Percentiles rank a stretch among this genome's conserved stretches.
phyloP scores from a whole-genome alignment of 140 eudicot genomes.

The Artemisia princeps region DNA sequence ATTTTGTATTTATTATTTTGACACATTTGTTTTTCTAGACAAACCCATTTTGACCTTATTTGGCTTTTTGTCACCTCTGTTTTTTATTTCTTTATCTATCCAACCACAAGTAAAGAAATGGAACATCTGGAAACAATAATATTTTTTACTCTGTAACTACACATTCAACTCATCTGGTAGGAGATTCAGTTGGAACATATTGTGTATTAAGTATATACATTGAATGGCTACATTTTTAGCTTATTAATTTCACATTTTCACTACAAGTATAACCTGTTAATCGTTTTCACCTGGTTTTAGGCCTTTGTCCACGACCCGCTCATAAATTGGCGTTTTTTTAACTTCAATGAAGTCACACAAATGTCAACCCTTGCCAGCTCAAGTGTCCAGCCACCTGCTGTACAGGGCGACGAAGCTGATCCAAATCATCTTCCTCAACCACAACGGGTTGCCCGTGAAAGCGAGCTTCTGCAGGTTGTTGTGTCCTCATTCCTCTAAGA shows the following conservation, averaged over 20 bases:
- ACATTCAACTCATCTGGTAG: background rate
- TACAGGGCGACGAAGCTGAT: conserved; percentile 55
- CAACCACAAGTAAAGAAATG: conserved; percentile 6
- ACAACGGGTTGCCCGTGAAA: conserved; percentile 86
- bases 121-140: background rate
- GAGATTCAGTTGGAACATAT: background rate
- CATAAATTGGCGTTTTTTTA: conserved; percentile 95
- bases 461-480: conserved; percentile 83
- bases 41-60: background rate
- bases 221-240: background rate
- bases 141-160: background rate
- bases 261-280: background rate
- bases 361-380: conserved; percentile 59
- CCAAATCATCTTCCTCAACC: conserved; percentile 62
- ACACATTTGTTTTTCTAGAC: no score
- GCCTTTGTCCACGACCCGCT: conserved; percentile 99
- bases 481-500: background rate
- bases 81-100: background rate
- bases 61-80: background rate
- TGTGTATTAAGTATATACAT: background rate
- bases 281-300: conserved; percentile 29
- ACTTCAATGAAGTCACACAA: conserved; percentile 90
- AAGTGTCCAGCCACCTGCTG: conserved; percentile 51
- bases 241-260: background rate
- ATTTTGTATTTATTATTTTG: no score